Conservation (phyloP, 1,284 basidiomycete species). For the Flammula alnicola region DNA sequence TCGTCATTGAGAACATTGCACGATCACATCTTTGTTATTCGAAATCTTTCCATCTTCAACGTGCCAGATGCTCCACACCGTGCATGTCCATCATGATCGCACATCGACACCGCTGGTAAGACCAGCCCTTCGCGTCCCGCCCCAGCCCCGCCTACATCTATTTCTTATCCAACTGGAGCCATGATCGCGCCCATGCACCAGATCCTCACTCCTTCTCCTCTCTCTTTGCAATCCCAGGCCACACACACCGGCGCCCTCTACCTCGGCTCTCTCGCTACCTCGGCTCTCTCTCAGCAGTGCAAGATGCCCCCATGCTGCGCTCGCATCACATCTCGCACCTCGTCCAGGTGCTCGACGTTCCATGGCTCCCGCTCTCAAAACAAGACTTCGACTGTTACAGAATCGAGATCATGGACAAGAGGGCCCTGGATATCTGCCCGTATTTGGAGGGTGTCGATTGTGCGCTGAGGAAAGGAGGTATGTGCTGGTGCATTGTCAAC, state of each 20-base stretch:
- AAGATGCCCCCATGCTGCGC: slow-evolving; percentile 53
- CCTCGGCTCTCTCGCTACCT: too few species aligned
- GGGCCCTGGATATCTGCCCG: slow-evolving; percentile 73
- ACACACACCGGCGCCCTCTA: slow-evolving; percentile 47
- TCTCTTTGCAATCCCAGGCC: slow-evolving; percentile 32
- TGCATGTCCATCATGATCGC: too few species aligned
- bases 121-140: too few species aligned
- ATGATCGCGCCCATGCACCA: slow-evolving; percentile 83
- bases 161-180: too few species aligned
- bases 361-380: slow-evolving; percentile 66
- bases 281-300: slow-evolving; percentile 59
- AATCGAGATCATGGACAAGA: slow-evolving; percentile 70
- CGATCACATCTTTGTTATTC: too few species aligned
- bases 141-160: too few species aligned
- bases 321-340: slow-evolving; percentile 59
- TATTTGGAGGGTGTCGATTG: slow-evolving; percentile 78
- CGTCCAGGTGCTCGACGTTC: slow-evolving; percentile 72
- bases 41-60: too few species aligned
- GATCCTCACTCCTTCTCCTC: slow-evolving; percentile 53
- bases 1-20: too few species aligned
- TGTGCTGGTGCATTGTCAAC: slow-evolving; percentile 88
- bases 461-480: slow-evolving; percentile 71
- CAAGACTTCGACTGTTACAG: slow-evolving; percentile 64
- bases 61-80: too few species aligned
- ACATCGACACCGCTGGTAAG: too few species aligned